Percentiles rank a stretch among this genome's conserved stretches.
phyloP scores from a whole-genome alignment of 768 basidiomycete genomes.

The Leccinum barrowsii region DNA sequence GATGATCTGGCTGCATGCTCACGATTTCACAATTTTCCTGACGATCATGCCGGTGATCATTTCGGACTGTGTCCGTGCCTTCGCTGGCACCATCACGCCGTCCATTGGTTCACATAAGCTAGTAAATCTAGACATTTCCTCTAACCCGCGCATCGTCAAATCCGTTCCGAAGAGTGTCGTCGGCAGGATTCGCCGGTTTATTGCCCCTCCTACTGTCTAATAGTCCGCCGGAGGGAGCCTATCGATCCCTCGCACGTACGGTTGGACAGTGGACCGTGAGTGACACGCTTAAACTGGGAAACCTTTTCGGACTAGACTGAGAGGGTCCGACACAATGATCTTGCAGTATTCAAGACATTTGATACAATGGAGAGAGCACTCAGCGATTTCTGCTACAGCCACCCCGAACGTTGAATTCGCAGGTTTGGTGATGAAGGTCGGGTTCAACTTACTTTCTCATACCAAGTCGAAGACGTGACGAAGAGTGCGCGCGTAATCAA shows the following conservation, averaged over 20 bases:
- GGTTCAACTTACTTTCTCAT: too few relatives aligned
- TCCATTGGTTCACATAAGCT: neutral
- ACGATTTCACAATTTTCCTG: neutral
- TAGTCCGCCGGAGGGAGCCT: neutral
- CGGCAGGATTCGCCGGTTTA: neutral
- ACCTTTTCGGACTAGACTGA: too few relatives aligned
- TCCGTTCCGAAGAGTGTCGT: neutral
- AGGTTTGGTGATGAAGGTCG: too few relatives aligned
- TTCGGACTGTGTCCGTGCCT: neutral
- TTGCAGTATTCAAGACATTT: too few relatives aligned
- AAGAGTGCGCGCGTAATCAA: too few relatives aligned
- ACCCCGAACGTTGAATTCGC: too few relatives aligned
- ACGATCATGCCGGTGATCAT: neutral
- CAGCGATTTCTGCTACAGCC: too few relatives aligned
- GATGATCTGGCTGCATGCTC: too few relatives aligned
- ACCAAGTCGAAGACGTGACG: too few relatives aligned
- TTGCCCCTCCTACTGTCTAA: neutral
- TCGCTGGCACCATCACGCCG: slow-evolving; percentile 1
- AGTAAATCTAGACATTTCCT: neutral
- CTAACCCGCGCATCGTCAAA: neutral
- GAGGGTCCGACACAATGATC: too few relatives aligned
- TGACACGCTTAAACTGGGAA: too few relatives aligned
- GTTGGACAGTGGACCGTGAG: slow-evolving; percentile 1
- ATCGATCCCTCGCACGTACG: neutral
- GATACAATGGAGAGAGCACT: too few relatives aligned